Base-by-base conservation (phyloP, 225 moss, liverwort and hornwort genomes). In the Sphagnum tenellum region DNA sequence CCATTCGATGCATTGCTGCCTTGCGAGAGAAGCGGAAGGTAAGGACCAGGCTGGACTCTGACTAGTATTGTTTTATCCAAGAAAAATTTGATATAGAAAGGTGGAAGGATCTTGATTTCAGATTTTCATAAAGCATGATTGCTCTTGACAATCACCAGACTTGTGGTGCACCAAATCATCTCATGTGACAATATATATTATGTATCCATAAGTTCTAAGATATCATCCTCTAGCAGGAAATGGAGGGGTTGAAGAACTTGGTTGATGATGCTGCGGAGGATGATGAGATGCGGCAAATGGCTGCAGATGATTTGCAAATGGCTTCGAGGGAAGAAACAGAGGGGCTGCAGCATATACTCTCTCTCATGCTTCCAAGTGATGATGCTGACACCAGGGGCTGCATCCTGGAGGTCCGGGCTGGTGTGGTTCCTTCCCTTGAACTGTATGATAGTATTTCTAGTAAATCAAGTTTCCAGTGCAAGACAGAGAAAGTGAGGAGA, bases 381-480 rank as follows among this genome's bases (percentile, higher is more conserved):
- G 93, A 89, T 75, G 92, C 87, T 74, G 92, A 98, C 69, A 83
- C 83, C 62, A 77, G 90, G 47, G 85, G 90, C 69, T 98, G 96
- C 72, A 93, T 98, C 68, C 85, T 98, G 67, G 96, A 98, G 80
- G 96, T 98, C 79, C 83, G 90, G 89, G 96, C 90, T 76, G 93
- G 98, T 90, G 70, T 48, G 88, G 52, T 52, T 52, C 9, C 52
- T 9, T 52, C 29, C 29, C 29, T 29, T 29, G 29, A 29, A 29
- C 29, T 29, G 29, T 29, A 29, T 29, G 29, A 29, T 29, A 29
- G 29, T 29, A 29, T 29, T 29, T 29, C 29, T 29, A 29, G 29
- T 29, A 29, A 29, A 29, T 29, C 29, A 29, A 29, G 29, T 29
- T 29, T 29, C 29, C 29, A 29, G 29, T 29, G 29, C 29, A 29